A percentile compares a stretch with the other conserved stretches of the same genome.
phyloP scores from a whole-genome alignment of 2,329 filamentous ascomycete genomes.

The Penicillium sp. region DNA sequence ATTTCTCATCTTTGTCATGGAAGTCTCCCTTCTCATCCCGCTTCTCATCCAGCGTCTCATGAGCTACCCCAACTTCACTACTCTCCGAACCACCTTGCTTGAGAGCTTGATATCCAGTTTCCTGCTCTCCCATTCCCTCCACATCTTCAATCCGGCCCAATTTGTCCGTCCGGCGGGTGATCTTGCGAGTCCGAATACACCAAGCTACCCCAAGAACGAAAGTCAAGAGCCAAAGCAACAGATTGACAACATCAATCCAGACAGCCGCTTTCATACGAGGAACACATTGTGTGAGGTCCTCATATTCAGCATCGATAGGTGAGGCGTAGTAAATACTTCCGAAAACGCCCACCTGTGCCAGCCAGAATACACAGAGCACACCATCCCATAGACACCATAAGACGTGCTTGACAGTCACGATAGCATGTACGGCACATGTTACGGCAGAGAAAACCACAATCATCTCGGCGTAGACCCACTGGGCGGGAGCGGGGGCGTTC shows the following conservation, averaged over 20 bases:
- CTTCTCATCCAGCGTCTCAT: neutral
- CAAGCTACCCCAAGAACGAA: slow-evolving; percentile 9
- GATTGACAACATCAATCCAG: slow-evolving; percentile 10
- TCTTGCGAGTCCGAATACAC: slow-evolving; percentile 5
- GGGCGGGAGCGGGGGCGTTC: slow-evolving; percentile 3
- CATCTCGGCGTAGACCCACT: slow-evolving; percentile 21
- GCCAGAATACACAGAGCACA: slow-evolving; percentile 7
- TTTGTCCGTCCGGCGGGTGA: slow-evolving; percentile 1
- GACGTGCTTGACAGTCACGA: slow-evolving; percentile 4
- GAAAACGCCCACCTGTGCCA: slow-evolving; percentile 8
- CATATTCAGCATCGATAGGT: neutral
- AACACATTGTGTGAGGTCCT: neutral
- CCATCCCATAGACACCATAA: slow-evolving; percentile 12
- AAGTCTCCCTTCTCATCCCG: neutral
- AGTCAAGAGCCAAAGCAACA: slow-evolving; percentile 10
- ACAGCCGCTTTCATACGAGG: slow-evolving; percentile 8
- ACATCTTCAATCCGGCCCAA: neutral
- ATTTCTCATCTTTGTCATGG: neutral
- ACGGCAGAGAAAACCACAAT: slow-evolving; percentile 12
- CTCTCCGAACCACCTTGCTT: neutral
- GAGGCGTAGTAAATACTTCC: slow-evolving; percentile 4
- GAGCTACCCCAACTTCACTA: neutral
- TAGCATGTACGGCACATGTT: slow-evolving; percentile 12
- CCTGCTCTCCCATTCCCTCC: neutral
- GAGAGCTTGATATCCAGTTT: neutral